Base-by-base conservation (phyloP, 208 protist species). In the Leishmania guyanensis region DNA sequence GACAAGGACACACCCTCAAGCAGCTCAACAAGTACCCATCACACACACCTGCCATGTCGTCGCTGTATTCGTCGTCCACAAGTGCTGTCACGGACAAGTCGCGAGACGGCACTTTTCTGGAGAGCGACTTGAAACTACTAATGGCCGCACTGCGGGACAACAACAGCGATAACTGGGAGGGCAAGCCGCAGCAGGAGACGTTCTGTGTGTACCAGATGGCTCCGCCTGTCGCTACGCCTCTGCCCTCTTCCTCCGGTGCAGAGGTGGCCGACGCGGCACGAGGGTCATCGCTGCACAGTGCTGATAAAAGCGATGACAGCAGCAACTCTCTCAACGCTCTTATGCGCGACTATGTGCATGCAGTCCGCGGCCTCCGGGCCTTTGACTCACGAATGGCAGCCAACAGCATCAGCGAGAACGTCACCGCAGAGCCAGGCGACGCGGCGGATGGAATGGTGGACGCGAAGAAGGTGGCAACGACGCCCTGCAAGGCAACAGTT, bases 301-400 rank as follows among this genome's bases (percentile, higher is more conserved):
- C 39, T 46, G 69, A 69, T 33, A 12, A 20, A 17, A 39, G 50
- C 56, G 53, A 64, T 51, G 39, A 56, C 58, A 29, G 36, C 33
- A 39, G 29, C 10, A 17, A 56, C 48, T 71, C 70, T 53, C 71
- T 94, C 33, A 85, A 91, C 54, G 76, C 48, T 3, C 87, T 92
- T 17, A 90, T 94, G 87, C 1, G 17, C 9, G 69, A 80, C 68
- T 94, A 92, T 80, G 65, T 92, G 14, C 22, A n/a, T 9, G 75
- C 80, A 5, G 69, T 94, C 6, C 75, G 58, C 26, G 58, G 69
- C 36, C 64, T 90, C n/a, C 84, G 82, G 5, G 64, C 16, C 22
- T 66, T 26, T 9, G 48, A 81, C 14, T 65, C 65, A n/a, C 39
- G 26, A 48, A 33, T 54, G 22, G 71, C 56, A 48, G 26, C 29